A percentile compares a stretch with the other conserved stretches of the same genome.
Conservation (phyloP, 2,329 filamentous ascomycete genomes). For the Colletotrichum godetiae region DNA sequence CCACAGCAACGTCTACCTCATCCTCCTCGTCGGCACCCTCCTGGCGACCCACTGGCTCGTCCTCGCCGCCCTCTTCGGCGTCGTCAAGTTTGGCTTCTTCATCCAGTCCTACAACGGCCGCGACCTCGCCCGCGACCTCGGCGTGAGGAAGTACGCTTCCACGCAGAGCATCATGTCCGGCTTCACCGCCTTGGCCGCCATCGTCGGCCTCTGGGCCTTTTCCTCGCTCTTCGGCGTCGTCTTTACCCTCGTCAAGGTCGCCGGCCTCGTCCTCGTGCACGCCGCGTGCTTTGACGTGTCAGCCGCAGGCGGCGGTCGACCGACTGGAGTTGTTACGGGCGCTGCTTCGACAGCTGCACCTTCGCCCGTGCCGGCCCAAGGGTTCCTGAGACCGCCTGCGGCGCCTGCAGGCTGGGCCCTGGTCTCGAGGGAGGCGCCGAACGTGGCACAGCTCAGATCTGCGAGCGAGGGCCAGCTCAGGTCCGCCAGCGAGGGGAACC, state of each 20-base stretch:
- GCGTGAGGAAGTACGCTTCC: slow-evolving; percentile 30
- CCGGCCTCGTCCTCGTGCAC: slow-evolving; percentile 24
- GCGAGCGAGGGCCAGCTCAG: slow-evolving; percentile 27
- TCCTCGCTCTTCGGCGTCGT: slow-evolving; percentile 31
- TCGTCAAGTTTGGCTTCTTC: slow-evolving; percentile 31
- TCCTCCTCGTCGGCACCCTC: slow-evolving; percentile 33
- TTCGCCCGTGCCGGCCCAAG: slow-evolving; percentile 6
- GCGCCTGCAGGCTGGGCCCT: background rate
- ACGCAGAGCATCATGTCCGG: slow-evolving; percentile 27
- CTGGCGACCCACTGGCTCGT: slow-evolving; percentile 33
- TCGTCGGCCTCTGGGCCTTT: slow-evolving; percentile 31
- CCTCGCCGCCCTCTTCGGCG: slow-evolving; percentile 27
- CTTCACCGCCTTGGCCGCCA: slow-evolving; percentile 18
- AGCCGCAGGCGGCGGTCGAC: background rate
- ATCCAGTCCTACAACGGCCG: slow-evolving; percentile 32
- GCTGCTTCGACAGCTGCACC: background rate
- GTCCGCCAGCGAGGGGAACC: slow-evolving; percentile 24
- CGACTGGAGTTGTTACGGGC: background rate
- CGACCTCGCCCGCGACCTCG: slow-evolving; percentile 32
- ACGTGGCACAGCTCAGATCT: slow-evolving; percentile 12
- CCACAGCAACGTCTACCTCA: slow-evolving; percentile 33
- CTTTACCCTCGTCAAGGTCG: slow-evolving; percentile 27
- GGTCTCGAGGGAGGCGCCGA: slow-evolving; percentile 6
- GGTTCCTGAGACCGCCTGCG: slow-evolving; percentile 8
- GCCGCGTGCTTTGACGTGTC: slow-evolving; percentile 24